Percentiles rank a stretch among this genome's conserved stretches.
Evolutionary conservation across 495 filamentous ascomycete genomes (phyloP).

Genomic region (Talaromyces proteolyticus): DNA sequence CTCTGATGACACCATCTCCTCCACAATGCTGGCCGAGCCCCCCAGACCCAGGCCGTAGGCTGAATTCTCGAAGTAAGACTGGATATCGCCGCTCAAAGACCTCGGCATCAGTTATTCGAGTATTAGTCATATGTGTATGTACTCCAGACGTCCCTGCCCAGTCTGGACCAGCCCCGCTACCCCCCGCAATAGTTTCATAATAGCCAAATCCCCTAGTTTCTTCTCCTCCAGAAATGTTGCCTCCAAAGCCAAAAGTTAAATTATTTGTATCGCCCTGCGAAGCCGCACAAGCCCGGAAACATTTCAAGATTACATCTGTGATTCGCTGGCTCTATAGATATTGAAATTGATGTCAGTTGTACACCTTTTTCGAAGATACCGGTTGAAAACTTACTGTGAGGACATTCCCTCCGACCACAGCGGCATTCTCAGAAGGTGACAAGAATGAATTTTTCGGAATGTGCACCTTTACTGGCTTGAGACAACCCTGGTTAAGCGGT

Average conservation of each 20-base stretch:
- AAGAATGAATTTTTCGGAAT: constrained; percentile 77
- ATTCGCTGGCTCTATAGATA: constrained; percentile 54
- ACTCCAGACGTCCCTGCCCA: constrained; percentile 86
- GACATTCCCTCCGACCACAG: constrained; percentile 85
- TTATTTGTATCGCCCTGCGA: constrained; percentile 89
- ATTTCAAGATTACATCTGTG: constrained; percentile 85
- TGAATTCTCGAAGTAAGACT: constrained; percentile 74
- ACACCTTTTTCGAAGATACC: too few relatives aligned
- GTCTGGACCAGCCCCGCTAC: constrained; percentile 69
- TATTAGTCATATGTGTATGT: constrained; percentile 96
- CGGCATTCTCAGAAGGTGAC: constrained; percentile 72
- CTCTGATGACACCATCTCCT: constrained; percentile 77
- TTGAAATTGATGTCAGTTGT: too few relatives aligned
- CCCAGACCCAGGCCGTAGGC: constrained; percentile 55
- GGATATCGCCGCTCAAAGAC: constrained; percentile 91
- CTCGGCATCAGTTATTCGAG: constrained; percentile 88
- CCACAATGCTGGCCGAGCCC: constrained; percentile 21
- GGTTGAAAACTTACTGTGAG: constrained; percentile 41
- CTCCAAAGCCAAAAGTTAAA: constrained; percentile 34
- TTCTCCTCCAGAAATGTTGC: constrained; percentile 18
- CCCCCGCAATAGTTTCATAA: constrained; percentile 91
- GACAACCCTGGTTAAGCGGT: constrained; percentile 89
- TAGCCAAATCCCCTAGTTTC: constrained; percentile 70
- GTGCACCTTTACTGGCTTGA: constrained; percentile 73
- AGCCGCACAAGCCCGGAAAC: constrained; percentile 80